These are phyloP conservation scores for Paraphoma sp. DNA, from an alignment of 2,329 filamentous ascomycete genomes.

Conservation along the genomic window DNA sequence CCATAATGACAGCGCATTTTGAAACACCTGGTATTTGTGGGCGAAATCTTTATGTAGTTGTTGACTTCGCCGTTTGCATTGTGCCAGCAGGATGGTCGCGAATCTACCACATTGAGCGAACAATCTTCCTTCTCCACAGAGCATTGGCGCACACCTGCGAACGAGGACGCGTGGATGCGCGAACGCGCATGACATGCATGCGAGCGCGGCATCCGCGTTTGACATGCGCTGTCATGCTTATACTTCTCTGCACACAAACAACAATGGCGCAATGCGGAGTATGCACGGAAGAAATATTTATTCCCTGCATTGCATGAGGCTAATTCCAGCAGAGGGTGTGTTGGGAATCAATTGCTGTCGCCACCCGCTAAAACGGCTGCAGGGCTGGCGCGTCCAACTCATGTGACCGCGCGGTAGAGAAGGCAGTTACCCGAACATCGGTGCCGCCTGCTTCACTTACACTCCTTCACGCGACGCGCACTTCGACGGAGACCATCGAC, in stretches of 20 bases:
- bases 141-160: too few species aligned
- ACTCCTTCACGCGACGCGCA: slow-evolving; percentile 24
- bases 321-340: slow-evolving; percentile 13
- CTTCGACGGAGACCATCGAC: slow-evolving; percentile 1
- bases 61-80: too few species aligned
- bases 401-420: slow-evolving; percentile 25
- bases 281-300: slow-evolving; percentile 15
- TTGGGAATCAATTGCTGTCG: slow-evolving; percentile 14
- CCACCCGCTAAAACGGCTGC: slow-evolving; percentile 27
- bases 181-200: not conserved
- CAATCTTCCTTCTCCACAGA: too few species aligned
- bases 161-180: not conserved
- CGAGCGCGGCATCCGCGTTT: not conserved
- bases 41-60: too few species aligned
- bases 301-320: slow-evolving; percentile 25
- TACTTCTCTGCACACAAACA: slow-evolving; percentile 1
- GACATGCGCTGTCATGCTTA: slow-evolving; percentile 15
- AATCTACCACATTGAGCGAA: too few species aligned
- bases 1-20: too few species aligned
- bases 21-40: too few species aligned
- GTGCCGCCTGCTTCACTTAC: slow-evolving; percentile 12
- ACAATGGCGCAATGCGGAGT: slow-evolving; percentile 4
- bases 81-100: too few species aligned
- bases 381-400: slow-evolving; percentile 18
- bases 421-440: slow-evolving; percentile 12